These are phyloP conservation scores for Debaryomycetaceae sp. DNA, from an alignment of 1,139 yeast species.

Conservation along the genomic window DNA sequence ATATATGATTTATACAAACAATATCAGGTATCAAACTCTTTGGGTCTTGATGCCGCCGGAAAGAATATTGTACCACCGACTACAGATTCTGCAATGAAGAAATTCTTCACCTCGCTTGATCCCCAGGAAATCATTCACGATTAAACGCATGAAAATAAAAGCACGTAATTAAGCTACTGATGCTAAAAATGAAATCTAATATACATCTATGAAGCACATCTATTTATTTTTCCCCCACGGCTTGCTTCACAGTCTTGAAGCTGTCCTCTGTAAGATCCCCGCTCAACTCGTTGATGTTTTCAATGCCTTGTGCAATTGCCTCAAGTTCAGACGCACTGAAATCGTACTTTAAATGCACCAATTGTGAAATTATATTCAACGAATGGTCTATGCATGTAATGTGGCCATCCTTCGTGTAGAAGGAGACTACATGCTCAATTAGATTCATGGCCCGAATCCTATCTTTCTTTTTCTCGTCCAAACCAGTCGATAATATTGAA, in stretches of 20 bases:
- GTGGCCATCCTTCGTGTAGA: conserved; percentile 40
- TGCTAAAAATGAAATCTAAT: neutral
- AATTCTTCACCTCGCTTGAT: conserved; percentile 47
- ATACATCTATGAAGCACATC: conserved; percentile 1
- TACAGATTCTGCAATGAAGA: conserved; percentile 42
- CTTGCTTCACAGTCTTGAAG: conserved; percentile 46
- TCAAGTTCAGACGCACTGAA: conserved; percentile 48
- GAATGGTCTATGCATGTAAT: conserved; percentile 60
- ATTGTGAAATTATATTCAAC: conserved; percentile 48
- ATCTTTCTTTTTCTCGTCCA: conserved; percentile 33
- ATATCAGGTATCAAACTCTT: conserved; percentile 18
- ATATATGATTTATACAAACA: conserved; percentile 34
- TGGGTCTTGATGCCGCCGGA: conserved; percentile 30
- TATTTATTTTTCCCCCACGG: conserved; percentile 10
- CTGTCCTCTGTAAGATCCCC: conserved; percentile 55
- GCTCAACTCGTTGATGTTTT: conserved; percentile 37
- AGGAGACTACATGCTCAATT: conserved; percentile 31
- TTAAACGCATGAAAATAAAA: conserved; percentile 1
- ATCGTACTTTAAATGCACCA: conserved; percentile 41
- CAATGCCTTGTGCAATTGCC: conserved; percentile 37
- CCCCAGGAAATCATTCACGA: conserved; percentile 39
- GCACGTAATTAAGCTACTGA: neutral
- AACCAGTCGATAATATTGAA: conserved; percentile 53
- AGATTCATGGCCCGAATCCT: conserved; percentile 42
- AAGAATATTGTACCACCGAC: conserved; percentile 28